Base-by-base conservation (phyloP, 495 filamentous ascomycete genomes). In the Chaetomium cochliodes region DNA sequence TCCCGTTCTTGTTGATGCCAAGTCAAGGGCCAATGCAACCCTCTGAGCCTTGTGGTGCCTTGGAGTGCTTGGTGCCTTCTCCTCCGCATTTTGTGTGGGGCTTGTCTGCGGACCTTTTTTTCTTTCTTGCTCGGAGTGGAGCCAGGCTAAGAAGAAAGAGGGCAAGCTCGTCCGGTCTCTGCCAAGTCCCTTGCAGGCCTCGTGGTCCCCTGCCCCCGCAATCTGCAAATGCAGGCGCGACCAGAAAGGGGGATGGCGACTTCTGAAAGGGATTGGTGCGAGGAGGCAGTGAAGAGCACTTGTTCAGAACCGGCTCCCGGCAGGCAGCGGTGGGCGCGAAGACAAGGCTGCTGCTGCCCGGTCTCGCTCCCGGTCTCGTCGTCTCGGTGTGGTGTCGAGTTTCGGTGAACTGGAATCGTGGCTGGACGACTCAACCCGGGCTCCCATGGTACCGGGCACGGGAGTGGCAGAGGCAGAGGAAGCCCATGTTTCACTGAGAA, bases 181-280 rank as follows among this genome's bases (percentile, higher is more conserved):
- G 61, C 61, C 61, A 63, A 63, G 61, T 41, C 42, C 51, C 51
- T 55, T 55, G 39, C 61, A 63, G 60, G 51, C 41, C 50, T 62
- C 53, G 61, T 63, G 52, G 61, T 22, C 52, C 15, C 20, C 18
- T 53, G 22, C 12, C 64, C 57, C 64, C 64, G 44, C 57, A 61
- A 61, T 65, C 42, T 65, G 37, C 47, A 54, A 25, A 33, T 65
- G 62, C 62, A 64, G 55, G 44, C 3, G 16, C 22, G 20, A 54
- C 63, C 63, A 41, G 49, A 46, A 65, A 65, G 5, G 23, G 63
- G 63, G 59, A 59, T 50, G 44, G 58, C 22, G 47, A 20, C 33
- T 18, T 53, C 22, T 6, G 33, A 11, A 26, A 39, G 16, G 26
- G 22, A 60, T 33, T 18, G 41, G 8, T 25, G 16, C 18, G 13